These are phyloP conservation scores for Dryadomyces quercivorus DNA, from an alignment of 2,329 filamentous ascomycete species.

Conservation along the genomic window DNA sequence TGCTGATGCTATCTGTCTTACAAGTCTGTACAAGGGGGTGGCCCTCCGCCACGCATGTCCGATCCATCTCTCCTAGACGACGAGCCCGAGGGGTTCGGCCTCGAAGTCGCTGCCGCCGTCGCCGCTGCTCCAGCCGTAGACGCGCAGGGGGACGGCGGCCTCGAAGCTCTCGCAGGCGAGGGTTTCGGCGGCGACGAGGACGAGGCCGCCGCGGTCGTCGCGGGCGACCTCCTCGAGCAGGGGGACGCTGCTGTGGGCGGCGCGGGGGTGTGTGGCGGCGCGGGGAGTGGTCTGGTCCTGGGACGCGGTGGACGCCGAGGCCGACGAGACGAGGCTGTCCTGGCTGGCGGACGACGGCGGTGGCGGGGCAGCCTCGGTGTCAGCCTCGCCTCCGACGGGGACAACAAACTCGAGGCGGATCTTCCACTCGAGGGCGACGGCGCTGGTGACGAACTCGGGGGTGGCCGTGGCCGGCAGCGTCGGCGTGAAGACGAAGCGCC, in stretches of 20 bases:
- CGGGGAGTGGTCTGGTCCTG: not conserved
- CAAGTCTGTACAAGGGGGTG: too few species aligned
- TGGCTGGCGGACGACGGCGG: not conserved
- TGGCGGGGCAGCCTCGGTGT: too few species aligned
- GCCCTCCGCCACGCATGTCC: not conserved
- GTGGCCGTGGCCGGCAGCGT: constrained; percentile 75
- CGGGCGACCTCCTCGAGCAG: constrained; percentile 69
- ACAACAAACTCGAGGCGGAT: constrained; percentile 89
- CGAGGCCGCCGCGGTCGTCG: constrained; percentile 62
- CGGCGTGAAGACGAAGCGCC: constrained; percentile 66
- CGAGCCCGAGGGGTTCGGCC: not conserved
- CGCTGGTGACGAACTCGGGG: constrained; percentile 84
- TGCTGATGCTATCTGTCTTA: too few species aligned
- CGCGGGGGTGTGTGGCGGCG: not conserved
- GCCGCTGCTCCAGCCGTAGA: constrained; percentile 53
- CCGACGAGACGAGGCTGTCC: not conserved
- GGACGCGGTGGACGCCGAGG: not conserved
- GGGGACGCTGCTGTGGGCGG: constrained; percentile 13
- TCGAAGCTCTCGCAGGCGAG: constrained; percentile 83
- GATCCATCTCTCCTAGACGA: not conserved
- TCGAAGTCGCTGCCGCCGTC: not conserved
- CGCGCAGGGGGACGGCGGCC: constrained; percentile 69
- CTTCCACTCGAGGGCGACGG: constrained; percentile 79
- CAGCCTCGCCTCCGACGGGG: constrained; percentile 24
- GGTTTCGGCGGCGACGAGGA: constrained; percentile 67